A percentile compares a stretch with the other conserved stretches of the same genome.
Evolutionary conservation across 2,329 filamentous ascomycete species (phyloP).

Genomic region (Penicillium hordei): DNA sequence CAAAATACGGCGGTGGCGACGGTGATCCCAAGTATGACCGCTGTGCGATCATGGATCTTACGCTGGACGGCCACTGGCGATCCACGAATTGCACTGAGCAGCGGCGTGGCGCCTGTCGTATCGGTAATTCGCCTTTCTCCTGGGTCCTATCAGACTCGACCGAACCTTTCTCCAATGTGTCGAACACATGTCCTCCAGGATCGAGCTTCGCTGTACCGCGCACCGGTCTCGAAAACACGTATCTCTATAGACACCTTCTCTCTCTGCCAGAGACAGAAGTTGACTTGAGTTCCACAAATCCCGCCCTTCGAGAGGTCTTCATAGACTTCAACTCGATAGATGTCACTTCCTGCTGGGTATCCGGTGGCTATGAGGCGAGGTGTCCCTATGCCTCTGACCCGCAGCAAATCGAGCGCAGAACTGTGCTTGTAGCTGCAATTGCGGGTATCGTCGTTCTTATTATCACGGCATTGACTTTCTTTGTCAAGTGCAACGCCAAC

Average conservation of each 20-base stretch:
- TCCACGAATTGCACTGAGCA: slow-evolving; percentile 55
- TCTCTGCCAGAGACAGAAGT: slow-evolving; percentile 30
- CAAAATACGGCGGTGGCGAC: slow-evolving; percentile 30
- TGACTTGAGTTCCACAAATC: slow-evolving; percentile 28
- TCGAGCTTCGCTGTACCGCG: slow-evolving; percentile 59
- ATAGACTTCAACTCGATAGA: slow-evolving; percentile 63
- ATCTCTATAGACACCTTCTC: slow-evolving; percentile 51
- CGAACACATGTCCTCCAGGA: slow-evolving; percentile 49
- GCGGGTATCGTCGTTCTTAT: slow-evolving; percentile 63
- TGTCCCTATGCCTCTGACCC: slow-evolving; percentile 58
- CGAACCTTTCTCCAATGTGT: slow-evolving; percentile 47
- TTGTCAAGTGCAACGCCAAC: slow-evolving; percentile 65
- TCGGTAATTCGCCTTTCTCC: slow-evolving; percentile 53
- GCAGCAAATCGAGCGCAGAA: slow-evolving; percentile 45
- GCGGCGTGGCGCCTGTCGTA: slow-evolving; percentile 58
- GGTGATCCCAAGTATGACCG: slow-evolving; percentile 42
- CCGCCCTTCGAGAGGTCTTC: slow-evolving; percentile 47
- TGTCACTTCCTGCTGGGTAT: slow-evolving; percentile 60
- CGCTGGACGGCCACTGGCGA: slow-evolving; percentile 57
- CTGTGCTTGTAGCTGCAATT: slow-evolving; percentile 61
- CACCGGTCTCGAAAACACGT: slow-evolving; percentile 63
- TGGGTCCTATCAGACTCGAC: slow-evolving; percentile 54
- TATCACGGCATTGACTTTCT: slow-evolving; percentile 59
- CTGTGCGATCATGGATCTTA: slow-evolving; percentile 57
- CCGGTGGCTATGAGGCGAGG: slow-evolving; percentile 53